Evolutionary conservation across 331 rosid genomes (phyloP).

Genomic region (Rhamnella rubrinervis): DNA sequence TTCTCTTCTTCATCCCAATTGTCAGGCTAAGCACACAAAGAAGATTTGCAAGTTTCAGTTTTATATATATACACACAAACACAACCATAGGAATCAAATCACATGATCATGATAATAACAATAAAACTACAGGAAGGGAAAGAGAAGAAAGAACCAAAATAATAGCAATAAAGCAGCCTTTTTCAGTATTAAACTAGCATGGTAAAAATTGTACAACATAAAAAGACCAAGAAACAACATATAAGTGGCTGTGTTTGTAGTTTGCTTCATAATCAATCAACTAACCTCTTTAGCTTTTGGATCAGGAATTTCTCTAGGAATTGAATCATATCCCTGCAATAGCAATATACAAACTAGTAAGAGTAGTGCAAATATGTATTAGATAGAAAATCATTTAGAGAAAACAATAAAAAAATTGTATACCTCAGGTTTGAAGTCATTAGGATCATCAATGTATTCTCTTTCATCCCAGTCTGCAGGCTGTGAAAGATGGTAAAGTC

Average conservation of each 20-base stretch:
- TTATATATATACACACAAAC: not conserved
- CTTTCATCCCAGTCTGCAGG: constrained; percentile 81
- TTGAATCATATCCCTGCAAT: constrained; percentile 79
- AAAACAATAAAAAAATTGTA: constrained; percentile 2
- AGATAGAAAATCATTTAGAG: not conserved
- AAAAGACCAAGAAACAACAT: not conserved
- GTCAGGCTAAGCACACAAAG: constrained; percentile 48
- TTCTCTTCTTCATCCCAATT: constrained; percentile 79
- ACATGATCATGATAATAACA: constrained; percentile 6
- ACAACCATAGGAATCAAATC: constrained; percentile 12
- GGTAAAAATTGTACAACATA: not conserved
- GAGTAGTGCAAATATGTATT: constrained; percentile 19
- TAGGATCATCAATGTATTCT: constrained; percentile 69
- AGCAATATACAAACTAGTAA: constrained; percentile 27
- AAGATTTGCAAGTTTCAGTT: constrained; percentile 17
- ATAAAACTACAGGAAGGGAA: constrained; percentile 1
- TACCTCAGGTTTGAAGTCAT: constrained; percentile 68
- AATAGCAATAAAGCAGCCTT: not conserved
- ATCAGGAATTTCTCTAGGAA: constrained; percentile 71
- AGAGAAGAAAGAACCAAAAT: too few species aligned
- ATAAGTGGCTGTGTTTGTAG: constrained; percentile 6
- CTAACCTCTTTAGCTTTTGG: constrained; percentile 75
- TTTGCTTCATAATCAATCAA: constrained; percentile 12
- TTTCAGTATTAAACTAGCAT: constrained; percentile 3
- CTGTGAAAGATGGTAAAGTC: constrained; percentile 34